A percentile compares a stretch with the other conserved stretches of the same genome.
These are phyloP conservation scores for Brachypodium distachyon DNA, from an alignment of 202 grass and related monocot species.

Conservation along the genomic window DNA sequence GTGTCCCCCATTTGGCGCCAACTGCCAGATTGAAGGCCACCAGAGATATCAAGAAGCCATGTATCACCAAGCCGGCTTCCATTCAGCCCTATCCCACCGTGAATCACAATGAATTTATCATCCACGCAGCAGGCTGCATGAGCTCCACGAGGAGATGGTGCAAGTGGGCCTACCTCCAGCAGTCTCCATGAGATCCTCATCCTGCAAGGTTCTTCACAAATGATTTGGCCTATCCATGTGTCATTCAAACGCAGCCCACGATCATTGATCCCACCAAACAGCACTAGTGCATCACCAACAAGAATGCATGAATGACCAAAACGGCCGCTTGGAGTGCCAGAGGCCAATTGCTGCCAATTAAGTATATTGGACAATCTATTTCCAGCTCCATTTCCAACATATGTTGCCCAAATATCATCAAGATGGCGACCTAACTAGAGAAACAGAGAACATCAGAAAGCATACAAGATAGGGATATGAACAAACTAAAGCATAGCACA, in stretches of 20 bases:
- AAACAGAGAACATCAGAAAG: conserved; percentile 33
- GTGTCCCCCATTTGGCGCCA: conserved; percentile 58
- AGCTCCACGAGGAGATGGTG: conserved; percentile 72
- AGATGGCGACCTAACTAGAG: conserved; percentile 83
- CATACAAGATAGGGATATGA: background rate
- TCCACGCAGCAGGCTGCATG: conserved; percentile 74
- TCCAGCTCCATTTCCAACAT: conserved; percentile 68
- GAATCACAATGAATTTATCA: conserved; percentile 60
- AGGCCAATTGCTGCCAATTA: conserved; percentile 73
- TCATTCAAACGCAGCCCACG: conserved; percentile 71
- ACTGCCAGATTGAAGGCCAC: conserved; percentile 37
- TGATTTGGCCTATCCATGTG: conserved; percentile 76
- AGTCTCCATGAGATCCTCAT: conserved; percentile 72
- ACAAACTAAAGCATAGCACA: conserved; percentile 10
- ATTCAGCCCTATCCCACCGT: conserved; percentile 74
- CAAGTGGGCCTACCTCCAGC: conserved; percentile 48
- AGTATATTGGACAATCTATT: conserved; percentile 39
- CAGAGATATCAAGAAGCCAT: conserved; percentile 87
- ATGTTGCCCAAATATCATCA: conserved; percentile 89
- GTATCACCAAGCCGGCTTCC: conserved; percentile 74
- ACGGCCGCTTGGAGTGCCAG: conserved; percentile 75
- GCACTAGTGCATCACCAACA: conserved; percentile 44
- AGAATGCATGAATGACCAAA: conserved; percentile 81
- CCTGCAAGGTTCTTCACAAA: conserved; percentile 41
- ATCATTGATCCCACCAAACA: conserved; percentile 96